Evolutionary conservation across 139 green algal genomes (phyloP).

Genomic region (Edaphochlamys debaryana): DNA sequence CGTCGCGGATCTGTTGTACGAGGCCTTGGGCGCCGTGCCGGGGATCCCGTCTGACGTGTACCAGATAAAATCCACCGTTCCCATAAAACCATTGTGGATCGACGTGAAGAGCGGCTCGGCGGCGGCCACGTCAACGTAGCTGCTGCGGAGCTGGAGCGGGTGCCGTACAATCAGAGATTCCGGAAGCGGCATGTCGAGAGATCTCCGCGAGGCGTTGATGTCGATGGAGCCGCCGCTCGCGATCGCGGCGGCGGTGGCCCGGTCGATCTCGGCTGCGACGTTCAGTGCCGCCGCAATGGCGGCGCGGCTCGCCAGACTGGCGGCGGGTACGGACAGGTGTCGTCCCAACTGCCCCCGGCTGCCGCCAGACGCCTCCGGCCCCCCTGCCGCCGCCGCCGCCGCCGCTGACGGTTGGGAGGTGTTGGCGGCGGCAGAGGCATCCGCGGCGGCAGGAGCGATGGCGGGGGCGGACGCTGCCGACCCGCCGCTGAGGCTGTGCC

Average conservation of each 20-base stretch:
- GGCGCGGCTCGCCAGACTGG: neutral
- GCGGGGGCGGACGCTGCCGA: too few relatives aligned
- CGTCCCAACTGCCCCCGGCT: neutral
- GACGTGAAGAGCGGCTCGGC: conserved; percentile 71
- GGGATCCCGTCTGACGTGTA: conserved; percentile 34
- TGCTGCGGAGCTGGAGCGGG: conserved; percentile 25
- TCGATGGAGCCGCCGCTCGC: neutral
- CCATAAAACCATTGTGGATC: conserved; percentile 75
- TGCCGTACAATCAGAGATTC: neutral
- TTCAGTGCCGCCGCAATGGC: neutral
- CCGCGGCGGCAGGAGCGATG: too few relatives aligned
- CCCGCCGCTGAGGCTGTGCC: too few relatives aligned
- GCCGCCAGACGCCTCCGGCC: neutral
- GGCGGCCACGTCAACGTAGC: conserved; percentile 35
- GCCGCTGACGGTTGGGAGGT: too few relatives aligned
- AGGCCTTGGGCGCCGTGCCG: too few relatives aligned
- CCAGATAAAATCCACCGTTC: conserved; percentile 85
- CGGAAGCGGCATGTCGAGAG: too few relatives aligned
- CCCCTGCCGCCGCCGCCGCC: neutral
- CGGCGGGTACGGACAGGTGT: neutral
- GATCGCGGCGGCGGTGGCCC: neutral
- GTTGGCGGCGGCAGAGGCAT: too few relatives aligned
- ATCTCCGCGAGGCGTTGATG: neutral
- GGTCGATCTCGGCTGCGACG: neutral
- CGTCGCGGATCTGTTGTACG: too few relatives aligned